Conservation (phyloP, 2,329 filamentous ascomycete species). For the Fusarium heterosporum region DNA sequence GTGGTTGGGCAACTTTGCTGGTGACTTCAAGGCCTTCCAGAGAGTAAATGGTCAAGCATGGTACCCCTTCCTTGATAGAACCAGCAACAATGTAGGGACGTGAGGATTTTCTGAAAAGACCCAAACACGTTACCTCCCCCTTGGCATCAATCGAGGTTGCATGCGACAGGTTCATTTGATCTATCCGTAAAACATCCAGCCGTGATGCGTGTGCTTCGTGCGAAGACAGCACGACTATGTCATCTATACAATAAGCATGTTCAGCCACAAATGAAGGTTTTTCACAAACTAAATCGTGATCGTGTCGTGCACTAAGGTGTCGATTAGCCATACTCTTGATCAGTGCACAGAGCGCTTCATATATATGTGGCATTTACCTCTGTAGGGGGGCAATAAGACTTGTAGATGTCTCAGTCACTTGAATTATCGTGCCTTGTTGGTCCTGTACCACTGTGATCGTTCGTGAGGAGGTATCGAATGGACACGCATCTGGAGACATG, state of each 20-base stretch:
- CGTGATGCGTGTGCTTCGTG: conserved; percentile 53
- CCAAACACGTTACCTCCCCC: conserved; percentile 64
- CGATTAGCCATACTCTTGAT: conserved; percentile 29
- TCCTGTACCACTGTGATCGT: conserved; percentile 62
- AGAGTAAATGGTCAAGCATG: conserved; percentile 52
- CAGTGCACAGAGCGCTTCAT: neutral
- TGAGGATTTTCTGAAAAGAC: conserved; percentile 47
- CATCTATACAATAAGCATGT: conserved; percentile 57
- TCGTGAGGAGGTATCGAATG: conserved; percentile 64
- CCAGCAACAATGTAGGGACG: conserved; percentile 51
- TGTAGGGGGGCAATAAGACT: conserved; percentile 54
- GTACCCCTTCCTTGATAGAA: conserved; percentile 48
- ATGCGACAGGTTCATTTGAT: conserved; percentile 49
- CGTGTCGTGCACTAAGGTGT: conserved; percentile 46
- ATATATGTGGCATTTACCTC: conserved; percentile 42
- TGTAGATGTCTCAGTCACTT: conserved; percentile 65
- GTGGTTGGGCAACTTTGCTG: conserved; percentile 20
- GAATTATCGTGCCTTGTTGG: conserved; percentile 57
- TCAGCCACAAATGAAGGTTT: conserved; percentile 50
- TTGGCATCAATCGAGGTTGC: conserved; percentile 51
- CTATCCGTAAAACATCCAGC: conserved; percentile 55
- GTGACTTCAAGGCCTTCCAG: conserved; percentile 43
- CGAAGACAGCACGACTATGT: conserved; percentile 58
- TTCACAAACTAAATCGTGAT: conserved; percentile 50
- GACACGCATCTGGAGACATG: conserved; percentile 54